Evolutionary conservation across 805 yeast species (phyloP), one percentile per base, ranked within the genome.

Genomic region (Starmera pachycereana): DNA sequence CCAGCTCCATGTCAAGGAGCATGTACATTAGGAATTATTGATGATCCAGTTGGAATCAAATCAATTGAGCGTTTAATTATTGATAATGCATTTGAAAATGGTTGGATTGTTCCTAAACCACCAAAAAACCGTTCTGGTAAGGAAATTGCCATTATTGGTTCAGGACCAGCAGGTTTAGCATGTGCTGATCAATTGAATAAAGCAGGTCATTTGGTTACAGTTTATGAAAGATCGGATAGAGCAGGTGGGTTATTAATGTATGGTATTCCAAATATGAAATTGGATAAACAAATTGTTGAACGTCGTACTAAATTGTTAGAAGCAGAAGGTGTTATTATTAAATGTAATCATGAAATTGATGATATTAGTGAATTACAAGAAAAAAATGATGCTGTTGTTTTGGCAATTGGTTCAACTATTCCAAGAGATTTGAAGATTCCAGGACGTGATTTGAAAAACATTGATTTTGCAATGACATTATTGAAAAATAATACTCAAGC

Each of bases 1-100:
- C 98, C 98, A 18, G 97, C 97, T 45, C 98, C 98, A 48, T 90
- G 98, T 69, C 95, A 89, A 63, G 97, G 97, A 53, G 96, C 97
- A 3, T 83, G 94, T 65, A 90, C 87, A 29, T 72, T 92, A 54
- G 96, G 96, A 37, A 87, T 92, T 53, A 87, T 81, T 61, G 94
- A 83, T 49, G 92, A 84, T 51, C 95, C 97, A 22, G 97, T 92
- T 52, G 96, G 96, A 53, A 90, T 90, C 65, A 90, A 90, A 66
- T 83, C 95, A 16, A 82, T 90, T 49, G 98, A 90, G 66, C 82
- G 94, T 59, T 90, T 96, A 47, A 92, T 90, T 56, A 89, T 92
- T 61, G 98, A 90, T 62, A 81, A 87, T 61, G 98, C 95, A 14
- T 92, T 85, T 63, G 95, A 84, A 56, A 85, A 87, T 63, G 97